Base-by-base conservation (phyloP, 2,329 filamentous ascomycete species). In the Ascomycota sp. region DNA sequence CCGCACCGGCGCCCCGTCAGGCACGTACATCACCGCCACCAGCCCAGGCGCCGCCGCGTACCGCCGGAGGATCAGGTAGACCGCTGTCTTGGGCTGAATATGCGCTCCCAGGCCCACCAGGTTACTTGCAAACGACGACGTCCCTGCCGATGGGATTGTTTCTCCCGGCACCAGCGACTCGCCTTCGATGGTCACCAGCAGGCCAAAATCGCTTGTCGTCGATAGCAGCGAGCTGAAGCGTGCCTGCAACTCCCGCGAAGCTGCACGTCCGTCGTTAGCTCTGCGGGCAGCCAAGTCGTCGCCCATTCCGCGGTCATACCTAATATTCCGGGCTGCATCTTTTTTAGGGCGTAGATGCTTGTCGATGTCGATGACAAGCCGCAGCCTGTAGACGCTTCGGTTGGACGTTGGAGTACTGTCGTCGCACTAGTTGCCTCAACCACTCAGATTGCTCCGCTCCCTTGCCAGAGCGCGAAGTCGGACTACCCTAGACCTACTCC, bases 241-340 rank as follows among this genome's bases (percentile, higher is more conserved):
- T 43, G 69, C 58, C 47, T 73, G 66, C 36, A 89, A 75, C 62
- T 86, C 80, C 53, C 74, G 53, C 33, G 80, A 85, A 39, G 76
- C 81, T 80, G 46, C 28, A 20, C 8, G 11, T n/a, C 4, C 26
- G 25, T 8, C 12, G 30, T 34, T 22, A 25, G 28, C 11, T 12
- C 19, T 28, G 13, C n/a, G n/a, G 25, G 30, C 13, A 19, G 20
- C 6, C 20, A 13, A 10, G 21, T 6, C 7, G 9, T n/a, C n/a
- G n/a, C 10, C 24, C n/a, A 13, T 20, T 10, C 19, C 11, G 32
- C 26, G 25, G 7, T 19, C 20, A 12, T 60, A 75, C 75, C 75
- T 53, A 74, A 69, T 42, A 82, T 82, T 52, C 77, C 76, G 23
- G 77, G 82, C 60, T 83, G 76, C 77, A 82, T 82, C 30, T 35